phyloP scores from a whole-genome alignment of 2,329 filamentous ascomycete species.

The Penicillium palitans region DNA sequence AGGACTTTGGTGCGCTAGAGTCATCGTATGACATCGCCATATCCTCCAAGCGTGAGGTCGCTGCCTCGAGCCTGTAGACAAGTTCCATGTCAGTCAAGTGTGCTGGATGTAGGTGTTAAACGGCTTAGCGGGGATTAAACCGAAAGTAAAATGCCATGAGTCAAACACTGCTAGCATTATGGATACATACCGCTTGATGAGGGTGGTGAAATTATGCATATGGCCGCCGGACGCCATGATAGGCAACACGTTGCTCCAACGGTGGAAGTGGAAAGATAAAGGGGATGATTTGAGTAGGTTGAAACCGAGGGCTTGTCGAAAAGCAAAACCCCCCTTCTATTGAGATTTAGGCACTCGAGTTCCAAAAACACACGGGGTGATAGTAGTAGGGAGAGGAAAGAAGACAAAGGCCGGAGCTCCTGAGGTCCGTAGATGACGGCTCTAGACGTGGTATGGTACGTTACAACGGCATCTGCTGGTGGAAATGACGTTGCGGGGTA shows the following conservation, averaged over 20 bases:
- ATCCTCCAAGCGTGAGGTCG: constrained; percentile 92
- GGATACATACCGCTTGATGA: constrained; percentile 86
- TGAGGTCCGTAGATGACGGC: constrained; percentile 21
- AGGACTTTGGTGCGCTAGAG: constrained; percentile 48
- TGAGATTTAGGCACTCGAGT: background rate
- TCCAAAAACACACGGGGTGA: constrained; percentile 3
- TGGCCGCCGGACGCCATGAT: constrained; percentile 69
- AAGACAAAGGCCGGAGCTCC: constrained; percentile 19
- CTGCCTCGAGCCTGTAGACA: constrained; percentile 82
- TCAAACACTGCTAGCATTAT: background rate
- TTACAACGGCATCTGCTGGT: background rate
- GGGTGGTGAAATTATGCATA: constrained; percentile 94
- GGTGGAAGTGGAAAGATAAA: constrained; percentile 5
- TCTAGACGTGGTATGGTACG: constrained; percentile 17
- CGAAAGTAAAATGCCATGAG: background rate
- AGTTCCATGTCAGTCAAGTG: constrained; percentile 46
- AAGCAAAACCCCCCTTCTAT: background rate
- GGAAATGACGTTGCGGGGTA: constrained; percentile 16
- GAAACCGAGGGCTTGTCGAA: background rate
- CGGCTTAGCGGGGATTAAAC: constrained; percentile 1
- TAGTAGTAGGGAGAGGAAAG: constrained; percentile 5
- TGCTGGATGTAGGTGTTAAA: background rate
- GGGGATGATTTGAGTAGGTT: background rate
- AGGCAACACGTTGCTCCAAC: constrained; percentile 27
- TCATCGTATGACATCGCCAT: constrained; percentile 72